Conservation (phyloP, 331 rosid genomes). For the Telfairia occidentalis region DNA sequence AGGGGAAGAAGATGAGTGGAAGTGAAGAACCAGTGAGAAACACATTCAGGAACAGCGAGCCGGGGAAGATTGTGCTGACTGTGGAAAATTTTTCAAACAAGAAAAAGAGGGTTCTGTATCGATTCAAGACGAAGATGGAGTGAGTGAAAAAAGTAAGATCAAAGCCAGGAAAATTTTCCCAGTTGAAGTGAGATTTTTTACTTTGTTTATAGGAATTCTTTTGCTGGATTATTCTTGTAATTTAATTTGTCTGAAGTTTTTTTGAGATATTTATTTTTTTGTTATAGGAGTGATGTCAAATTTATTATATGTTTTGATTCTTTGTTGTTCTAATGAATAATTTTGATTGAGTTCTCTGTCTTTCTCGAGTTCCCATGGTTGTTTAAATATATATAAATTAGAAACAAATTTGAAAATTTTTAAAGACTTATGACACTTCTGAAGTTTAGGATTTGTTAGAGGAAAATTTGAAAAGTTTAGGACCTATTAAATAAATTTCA, state of each 20-base stretch:
- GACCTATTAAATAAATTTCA: too few relatives aligned
- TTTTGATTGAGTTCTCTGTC: not conserved
- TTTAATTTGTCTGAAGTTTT: not conserved
- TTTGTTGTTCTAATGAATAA: not conserved
- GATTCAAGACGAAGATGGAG: constrained; percentile 45
- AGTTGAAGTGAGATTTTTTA: not conserved
- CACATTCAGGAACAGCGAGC: constrained; percentile 51
- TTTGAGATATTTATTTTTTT: not conserved
- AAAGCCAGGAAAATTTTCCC: not conserved
- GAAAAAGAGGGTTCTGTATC: constrained; percentile 56
- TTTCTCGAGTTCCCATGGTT: not conserved
- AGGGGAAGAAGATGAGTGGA: constrained; percentile 49
- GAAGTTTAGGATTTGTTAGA: too few relatives aligned
- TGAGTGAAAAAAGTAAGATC: not conserved
- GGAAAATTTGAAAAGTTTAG: too few relatives aligned
- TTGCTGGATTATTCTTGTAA: not conserved
- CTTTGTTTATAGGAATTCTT: too few relatives aligned
- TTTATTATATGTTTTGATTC: not conserved
- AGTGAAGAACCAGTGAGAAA: constrained; percentile 59
- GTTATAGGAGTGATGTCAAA: not conserved
- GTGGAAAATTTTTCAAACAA: constrained; percentile 55
- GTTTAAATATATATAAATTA: too few relatives aligned
- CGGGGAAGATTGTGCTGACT: constrained; percentile 57
- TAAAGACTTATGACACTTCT: too few relatives aligned
- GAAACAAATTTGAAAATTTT: too few relatives aligned